Percentiles rank a stretch among this genome's conserved stretches.
Conservation (phyloP, 163 green algal species). For the Smithsoniella earleae region DNA sequence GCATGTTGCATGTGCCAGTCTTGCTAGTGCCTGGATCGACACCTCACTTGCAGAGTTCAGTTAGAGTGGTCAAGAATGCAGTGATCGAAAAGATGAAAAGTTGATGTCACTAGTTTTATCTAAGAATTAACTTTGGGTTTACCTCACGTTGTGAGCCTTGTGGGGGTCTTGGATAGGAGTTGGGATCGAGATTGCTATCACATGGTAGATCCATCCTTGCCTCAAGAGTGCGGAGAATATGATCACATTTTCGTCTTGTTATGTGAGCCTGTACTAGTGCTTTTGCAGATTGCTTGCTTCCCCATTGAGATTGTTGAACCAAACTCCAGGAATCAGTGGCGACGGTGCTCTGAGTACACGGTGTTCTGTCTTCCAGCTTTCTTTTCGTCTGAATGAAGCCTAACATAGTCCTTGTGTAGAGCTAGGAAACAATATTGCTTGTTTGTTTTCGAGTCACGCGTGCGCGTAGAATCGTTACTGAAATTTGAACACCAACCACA, state of each 20-base stretch:
- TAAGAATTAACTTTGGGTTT: not conserved
- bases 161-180: constrained; percentile 9
- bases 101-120: not conserved
- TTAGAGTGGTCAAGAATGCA: not conserved
- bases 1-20: constrained; percentile 16
- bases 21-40: not conserved
- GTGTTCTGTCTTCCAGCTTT: not conserved
- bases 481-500: too few species aligned
- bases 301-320: not conserved
- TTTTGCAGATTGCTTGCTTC: not conserved
- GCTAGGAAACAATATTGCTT: too few species aligned
- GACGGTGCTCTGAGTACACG: not conserved
- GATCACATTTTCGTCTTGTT: not conserved
- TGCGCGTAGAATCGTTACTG: too few species aligned
- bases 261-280: not conserved
- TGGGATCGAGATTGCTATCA: not conserved
- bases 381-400: not conserved
- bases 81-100: not conserved
- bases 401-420: not conserved
- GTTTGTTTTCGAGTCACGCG: too few species aligned
- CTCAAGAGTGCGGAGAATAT: constrained; percentile 1
- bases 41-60: too few species aligned
- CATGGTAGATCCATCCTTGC: not conserved
- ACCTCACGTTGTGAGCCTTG: not conserved
- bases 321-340: not conserved